Base-by-base conservation (phyloP, 306 rosid species). In the Cucurbita argyrosperma region DNA sequence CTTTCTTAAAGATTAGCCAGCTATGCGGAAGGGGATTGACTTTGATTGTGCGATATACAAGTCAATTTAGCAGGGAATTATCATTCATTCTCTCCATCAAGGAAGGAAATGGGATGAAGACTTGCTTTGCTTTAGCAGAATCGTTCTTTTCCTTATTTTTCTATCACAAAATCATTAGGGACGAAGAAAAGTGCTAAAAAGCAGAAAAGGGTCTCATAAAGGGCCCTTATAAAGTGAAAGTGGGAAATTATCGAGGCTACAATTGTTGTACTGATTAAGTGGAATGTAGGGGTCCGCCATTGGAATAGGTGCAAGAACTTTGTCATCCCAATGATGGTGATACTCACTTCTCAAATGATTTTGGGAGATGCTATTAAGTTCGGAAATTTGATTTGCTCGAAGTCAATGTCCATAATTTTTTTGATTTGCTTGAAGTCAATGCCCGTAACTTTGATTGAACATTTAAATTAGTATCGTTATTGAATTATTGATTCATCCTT, bases 281-380 rank as follows among this genome's bases (percentile, higher is more conserved):
- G 87, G 82, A 56, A 83, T 77, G 78, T 74, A 80, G 78, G 78
- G 82, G 64, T 49, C 82, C 78, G 74, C 80, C 79, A 63, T 69
- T 58, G 38, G 40, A 56, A 46, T 47, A 6, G 73, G 56, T 47
- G 42, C 56, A 68, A 23, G 7, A 68, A 68, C 56, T 42, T 65
- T 42, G n/a, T 42, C 43, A 18, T 43, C 13, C 35, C 2, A 6
- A 18, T 43, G 5, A 42, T 18, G 4, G 10, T 42, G 6, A 42
- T 65, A 46, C 57, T 68, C 56, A 47, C 57, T 68, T 23, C 56
- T 21, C 57, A 6, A 11, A 50, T 68, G 21, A 47, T 47, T 13
- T 47, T 68, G 45, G 67, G 21, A 5, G 45, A 35, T 61, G 19
- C 73, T 21, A 46, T 23, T 46, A 47, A 26, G 40, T 46, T 68